These are phyloP conservation scores for Avena atlantica DNA, from an alignment of 176 grass and related monocot species.

Conservation along the genomic window DNA sequence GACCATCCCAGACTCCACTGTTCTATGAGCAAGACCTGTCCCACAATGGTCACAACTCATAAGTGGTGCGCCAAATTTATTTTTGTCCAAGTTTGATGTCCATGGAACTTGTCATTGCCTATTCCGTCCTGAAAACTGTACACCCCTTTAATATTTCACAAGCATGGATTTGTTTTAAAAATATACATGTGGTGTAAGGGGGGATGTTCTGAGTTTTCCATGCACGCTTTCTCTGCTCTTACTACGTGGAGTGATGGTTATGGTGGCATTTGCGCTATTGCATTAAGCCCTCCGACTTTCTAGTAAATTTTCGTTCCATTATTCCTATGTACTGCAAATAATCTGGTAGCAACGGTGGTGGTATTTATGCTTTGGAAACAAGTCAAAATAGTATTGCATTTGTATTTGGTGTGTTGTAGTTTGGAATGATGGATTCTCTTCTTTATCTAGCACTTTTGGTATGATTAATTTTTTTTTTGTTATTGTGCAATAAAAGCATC, in stretches of 20 bases:
- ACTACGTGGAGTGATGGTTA: background rate
- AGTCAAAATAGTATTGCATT: background rate
- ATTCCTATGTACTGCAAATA: background rate
- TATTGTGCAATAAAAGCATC: background rate
- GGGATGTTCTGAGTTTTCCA: background rate
- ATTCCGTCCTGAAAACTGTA: background rate
- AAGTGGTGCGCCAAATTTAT: background rate
- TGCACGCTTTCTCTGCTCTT: background rate
- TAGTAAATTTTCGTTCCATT: background rate
- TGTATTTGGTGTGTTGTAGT: background rate
- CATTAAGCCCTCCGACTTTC: background rate
- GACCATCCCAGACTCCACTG: background rate
- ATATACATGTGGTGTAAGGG: constrained; percentile 16
- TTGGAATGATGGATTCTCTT: background rate
- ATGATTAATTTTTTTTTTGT: background rate
- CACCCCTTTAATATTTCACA: constrained; percentile 7
- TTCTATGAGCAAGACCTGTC: background rate
- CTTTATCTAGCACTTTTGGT: background rate
- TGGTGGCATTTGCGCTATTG: background rate
- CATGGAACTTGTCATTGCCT: background rate
- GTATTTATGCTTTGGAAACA: background rate
- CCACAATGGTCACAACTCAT: background rate
- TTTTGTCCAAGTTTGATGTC: constrained; percentile 4
- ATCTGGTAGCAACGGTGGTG: background rate
- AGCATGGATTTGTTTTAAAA: background rate